Evolutionary conservation across 192 early-diverging fungal species (phyloP).

Genomic region (Dissophora ornata): DNA sequence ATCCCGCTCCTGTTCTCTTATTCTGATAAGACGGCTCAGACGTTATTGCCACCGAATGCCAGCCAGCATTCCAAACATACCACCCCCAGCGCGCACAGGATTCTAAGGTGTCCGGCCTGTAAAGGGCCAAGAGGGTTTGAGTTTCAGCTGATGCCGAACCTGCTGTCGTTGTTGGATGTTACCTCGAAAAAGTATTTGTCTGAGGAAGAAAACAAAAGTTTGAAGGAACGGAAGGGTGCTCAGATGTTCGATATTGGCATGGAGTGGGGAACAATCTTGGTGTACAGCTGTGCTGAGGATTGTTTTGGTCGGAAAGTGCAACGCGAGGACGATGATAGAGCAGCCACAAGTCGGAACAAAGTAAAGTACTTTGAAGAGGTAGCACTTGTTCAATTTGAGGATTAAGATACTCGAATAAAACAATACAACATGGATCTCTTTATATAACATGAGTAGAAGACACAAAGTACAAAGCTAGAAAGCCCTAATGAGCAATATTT

Average conservation of each 20-base stretch:
- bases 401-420: constrained; percentile 4
- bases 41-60: constrained; percentile 43
- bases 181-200: constrained; percentile 61
- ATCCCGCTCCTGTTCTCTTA: constrained; percentile 74
- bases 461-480: no score
- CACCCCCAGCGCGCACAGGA: constrained; percentile 41
- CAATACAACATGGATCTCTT: no score
- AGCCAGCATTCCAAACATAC: constrained; percentile 39
- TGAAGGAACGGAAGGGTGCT: constrained; percentile 52
- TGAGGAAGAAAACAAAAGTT: constrained; percentile 39
- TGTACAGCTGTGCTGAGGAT: constrained; percentile 83
- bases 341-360: not conserved
- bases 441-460: no score
- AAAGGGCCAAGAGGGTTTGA: constrained; percentile 81
- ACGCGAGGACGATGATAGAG: constrained; percentile 10
- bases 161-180: constrained; percentile 77
- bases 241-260: constrained; percentile 77
- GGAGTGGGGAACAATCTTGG: constrained; percentile 91
- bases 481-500: no score
- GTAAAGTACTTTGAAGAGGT: constrained; percentile 71
- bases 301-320: constrained; percentile 67
- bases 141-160: constrained; percentile 92
- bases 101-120: constrained; percentile 77
- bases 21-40: constrained; percentile 61
- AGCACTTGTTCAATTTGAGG: constrained; percentile 69